Percentiles rank a stretch among this genome's conserved stretches.
Evolutionary conservation across 176 grass and related monocot species (phyloP).

Genomic region (Puccinellia tenuiflora): DNA sequence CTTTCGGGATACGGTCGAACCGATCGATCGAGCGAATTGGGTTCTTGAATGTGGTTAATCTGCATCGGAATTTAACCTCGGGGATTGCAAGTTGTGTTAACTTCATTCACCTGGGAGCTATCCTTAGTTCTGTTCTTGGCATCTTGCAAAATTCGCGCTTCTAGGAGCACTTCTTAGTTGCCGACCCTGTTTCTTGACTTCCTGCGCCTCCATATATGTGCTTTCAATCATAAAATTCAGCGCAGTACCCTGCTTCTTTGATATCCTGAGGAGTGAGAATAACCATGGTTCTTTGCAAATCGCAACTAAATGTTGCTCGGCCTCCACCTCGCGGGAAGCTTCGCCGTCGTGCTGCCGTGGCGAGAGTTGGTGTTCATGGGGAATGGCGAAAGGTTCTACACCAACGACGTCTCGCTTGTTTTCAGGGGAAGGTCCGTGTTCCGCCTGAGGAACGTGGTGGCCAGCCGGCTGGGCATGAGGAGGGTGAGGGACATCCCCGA

Average conservation of each 20-base stretch:
- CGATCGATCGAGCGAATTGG: not conserved
- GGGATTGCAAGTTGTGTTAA: not conserved
- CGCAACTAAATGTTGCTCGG: not conserved
- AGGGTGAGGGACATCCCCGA: not conserved
- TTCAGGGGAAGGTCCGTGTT: not conserved
- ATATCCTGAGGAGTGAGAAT: not conserved
- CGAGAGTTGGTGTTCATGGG: not conserved
- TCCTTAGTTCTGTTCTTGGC: not conserved
- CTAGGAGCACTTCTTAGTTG: not conserved
- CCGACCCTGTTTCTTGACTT: not conserved
- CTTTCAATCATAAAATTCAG: not conserved
- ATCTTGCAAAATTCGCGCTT: not conserved
- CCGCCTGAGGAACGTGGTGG: not conserved
- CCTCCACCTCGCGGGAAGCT: not conserved
- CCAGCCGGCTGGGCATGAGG: not conserved
- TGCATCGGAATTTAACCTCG: not conserved
- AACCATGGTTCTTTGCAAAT: not conserved
- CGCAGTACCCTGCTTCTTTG: not conserved
- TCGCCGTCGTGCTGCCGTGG: not conserved
- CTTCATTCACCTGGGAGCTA: not conserved
- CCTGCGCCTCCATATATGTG: not conserved
- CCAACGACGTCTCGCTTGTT: not conserved
- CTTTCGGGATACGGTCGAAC: not conserved
- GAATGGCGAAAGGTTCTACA: not conserved
- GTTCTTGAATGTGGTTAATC: not conserved